Base-by-base conservation (phyloP, 163 green algal species). In the Chlorella variabilis region DNA sequence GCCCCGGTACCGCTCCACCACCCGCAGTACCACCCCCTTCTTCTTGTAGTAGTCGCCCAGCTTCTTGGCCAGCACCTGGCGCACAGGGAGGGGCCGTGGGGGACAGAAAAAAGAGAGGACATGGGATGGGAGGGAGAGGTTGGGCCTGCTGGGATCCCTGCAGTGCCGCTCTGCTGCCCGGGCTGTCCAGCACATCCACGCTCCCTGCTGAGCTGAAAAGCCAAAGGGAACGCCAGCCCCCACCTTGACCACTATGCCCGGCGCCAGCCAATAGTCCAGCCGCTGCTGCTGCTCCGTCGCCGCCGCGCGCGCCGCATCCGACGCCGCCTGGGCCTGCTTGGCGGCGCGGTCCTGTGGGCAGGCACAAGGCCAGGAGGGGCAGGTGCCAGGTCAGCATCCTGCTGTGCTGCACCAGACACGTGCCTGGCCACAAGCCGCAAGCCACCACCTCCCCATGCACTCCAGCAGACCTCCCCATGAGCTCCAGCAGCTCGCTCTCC, bases 31-130 rank as follows among this genome's bases (percentile, higher is more conserved):
- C 36, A 92, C 86, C 11, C 91, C 95, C 87, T 99, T 98, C 67
- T 94, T 75, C 79, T 98, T 99, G 90, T 99, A 99, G 79, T 96
- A 97, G 27, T 92, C 94, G 33, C 92, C 66, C 48, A 92, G 87
- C 76, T 93, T 92, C 75, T 98, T 91, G 58, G 91, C 92, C 66
- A 79, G 33, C 33, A 79, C 71, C 71, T 79, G 71, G 45, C 15
- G 45, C 45, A 54, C 38, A 27, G 25, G 41, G 21, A 38, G 11
- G 17, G 17, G 18, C n/a, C n/a, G n/a, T n/a, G n/a, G n/a, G n/a
- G n/a, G n/a, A 51, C 7, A 51, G 31, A n/a, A 5, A 33, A 17
- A 45, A 27, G 33, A 13, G 7, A 45, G 5, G n/a, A n/a, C n/a
- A n/a, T n/a, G n/a, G n/a, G n/a, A n/a, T n/a, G n/a, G n/a, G n/a